Percentiles rank a stretch among this genome's conserved stretches.
Evolutionary conservation across 495 filamentous ascomycete genomes (phyloP).

Genomic region (Cercophora sp.): DNA sequence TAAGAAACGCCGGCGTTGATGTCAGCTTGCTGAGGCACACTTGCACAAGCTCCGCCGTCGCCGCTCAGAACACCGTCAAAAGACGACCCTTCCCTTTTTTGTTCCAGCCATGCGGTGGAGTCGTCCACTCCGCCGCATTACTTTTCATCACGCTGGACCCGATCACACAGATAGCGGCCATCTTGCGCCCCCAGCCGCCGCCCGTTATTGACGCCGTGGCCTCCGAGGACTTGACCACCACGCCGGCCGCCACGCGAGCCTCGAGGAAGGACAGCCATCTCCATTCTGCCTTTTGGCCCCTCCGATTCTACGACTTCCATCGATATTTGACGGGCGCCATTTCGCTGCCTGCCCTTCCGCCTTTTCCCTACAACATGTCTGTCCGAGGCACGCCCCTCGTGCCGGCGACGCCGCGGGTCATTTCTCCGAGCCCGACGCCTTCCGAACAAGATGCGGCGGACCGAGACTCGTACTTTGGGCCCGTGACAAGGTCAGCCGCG

Average conservation of each 20-base stretch:
- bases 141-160: constrained; percentile 37
- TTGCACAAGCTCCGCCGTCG: not conserved
- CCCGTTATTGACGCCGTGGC: not conserved
- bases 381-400: constrained; percentile 36
- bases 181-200: constrained; percentile 10
- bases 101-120: constrained; percentile 37
- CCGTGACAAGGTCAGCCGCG: constrained; percentile 61
- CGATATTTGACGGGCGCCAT: constrained; percentile 53
- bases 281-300: constrained; percentile 41
- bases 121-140: constrained; percentile 30
- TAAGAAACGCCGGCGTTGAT: constrained; percentile 3
- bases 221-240: not conserved
- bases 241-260: constrained; percentile 26
- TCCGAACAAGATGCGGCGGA: constrained; percentile 49
- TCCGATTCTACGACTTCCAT: constrained; percentile 39
- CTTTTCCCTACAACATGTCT: constrained; percentile 42
- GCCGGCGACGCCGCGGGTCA: constrained; percentile 66
- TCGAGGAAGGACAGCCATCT: constrained; percentile 49
- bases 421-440: constrained; percentile 64
- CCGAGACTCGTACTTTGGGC: constrained; percentile 55
- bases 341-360: constrained; percentile 41
- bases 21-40: constrained; percentile 12
- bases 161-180: constrained; percentile 27
- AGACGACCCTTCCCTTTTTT: not conserved
- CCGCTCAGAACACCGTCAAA: constrained; percentile 4